Evolutionary conservation across 805 yeast species (phyloP).

Genomic region (Ogataea pilisensis): DNA sequence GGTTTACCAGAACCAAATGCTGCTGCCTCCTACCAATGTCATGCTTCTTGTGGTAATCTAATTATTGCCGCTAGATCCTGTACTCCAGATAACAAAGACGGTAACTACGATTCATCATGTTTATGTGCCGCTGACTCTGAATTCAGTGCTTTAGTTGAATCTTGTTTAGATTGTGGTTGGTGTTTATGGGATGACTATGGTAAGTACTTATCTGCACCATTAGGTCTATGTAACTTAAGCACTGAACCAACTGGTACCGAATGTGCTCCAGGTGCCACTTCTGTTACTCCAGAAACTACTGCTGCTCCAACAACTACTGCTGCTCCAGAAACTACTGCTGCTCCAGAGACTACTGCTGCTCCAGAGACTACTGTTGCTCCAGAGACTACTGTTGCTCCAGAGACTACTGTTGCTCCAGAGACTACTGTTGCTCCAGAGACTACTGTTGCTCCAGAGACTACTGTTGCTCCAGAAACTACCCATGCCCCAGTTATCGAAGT

Average conservation of each 20-base stretch:
- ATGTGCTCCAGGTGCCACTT: slow-evolving; percentile 1
- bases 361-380: slow-evolving; percentile 14
- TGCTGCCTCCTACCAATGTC: slow-evolving; percentile 31
- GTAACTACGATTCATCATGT: slow-evolving; percentile 31
- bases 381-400: slow-evolving; percentile 5
- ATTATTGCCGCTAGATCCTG: slow-evolving; percentile 31
- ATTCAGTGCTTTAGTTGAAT: slow-evolving; percentile 27
- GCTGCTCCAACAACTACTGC: slow-evolving; percentile 1
- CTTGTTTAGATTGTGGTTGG: slow-evolving; percentile 32
- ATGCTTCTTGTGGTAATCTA: slow-evolving; percentile 33
- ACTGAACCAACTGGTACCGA: not conserved
- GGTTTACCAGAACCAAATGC: slow-evolving; percentile 29
- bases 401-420: slow-evolving; percentile 5
- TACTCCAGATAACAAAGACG: slow-evolving; percentile 15
- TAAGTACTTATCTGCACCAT: slow-evolving; percentile 4
- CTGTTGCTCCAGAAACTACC: slow-evolving; percentile 5
- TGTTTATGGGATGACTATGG: slow-evolving; percentile 11
- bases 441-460: not conserved
- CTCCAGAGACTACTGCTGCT: slow-evolving; percentile 2
- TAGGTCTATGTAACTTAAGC: slow-evolving; percentile 2
- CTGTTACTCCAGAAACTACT: slow-evolving; percentile 6
- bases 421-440: slow-evolving; percentile 2
- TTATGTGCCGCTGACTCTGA: slow-evolving; percentile 28
- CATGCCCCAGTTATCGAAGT: too few species aligned
- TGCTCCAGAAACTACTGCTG: not conserved